Evolutionary conservation across 768 basidiomycete genomes (phyloP).

Genomic region (Gymnopilus dilepis): DNA sequence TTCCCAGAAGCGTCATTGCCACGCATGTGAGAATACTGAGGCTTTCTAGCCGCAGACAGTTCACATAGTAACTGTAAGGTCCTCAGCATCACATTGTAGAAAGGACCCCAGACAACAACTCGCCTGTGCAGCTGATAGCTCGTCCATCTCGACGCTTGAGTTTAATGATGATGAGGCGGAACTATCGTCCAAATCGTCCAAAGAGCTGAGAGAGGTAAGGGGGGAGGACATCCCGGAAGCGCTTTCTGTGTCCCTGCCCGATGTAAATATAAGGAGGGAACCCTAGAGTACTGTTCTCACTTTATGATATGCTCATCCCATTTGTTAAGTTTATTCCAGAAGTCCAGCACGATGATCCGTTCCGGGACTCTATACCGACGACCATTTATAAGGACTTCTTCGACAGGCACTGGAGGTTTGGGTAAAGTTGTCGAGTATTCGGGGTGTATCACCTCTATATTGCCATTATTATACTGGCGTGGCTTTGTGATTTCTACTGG

Average conservation of each 20-base stretch:
- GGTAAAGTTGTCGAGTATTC: slow-evolving; percentile 50
- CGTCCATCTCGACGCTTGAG: slow-evolving; percentile 46
- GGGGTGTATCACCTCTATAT: slow-evolving; percentile 83
- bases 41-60: slow-evolving; percentile 20
- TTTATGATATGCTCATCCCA: slow-evolving; percentile 41
- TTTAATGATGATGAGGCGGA: slow-evolving; percentile 29
- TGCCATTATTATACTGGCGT: slow-evolving; percentile 86
- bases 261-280: background rate
- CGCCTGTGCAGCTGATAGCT: slow-evolving; percentile 67
- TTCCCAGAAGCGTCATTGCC: slow-evolving; percentile 13
- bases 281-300: slow-evolving; percentile 39
- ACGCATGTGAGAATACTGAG: slow-evolving; percentile 17
- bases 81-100: background rate
- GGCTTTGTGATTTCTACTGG: slow-evolving; percentile 79
- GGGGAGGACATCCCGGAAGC: slow-evolving; percentile 70
- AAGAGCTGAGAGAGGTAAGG: slow-evolving; percentile 73
- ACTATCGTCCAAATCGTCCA: slow-evolving; percentile 63
- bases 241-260: slow-evolving; percentile 41
- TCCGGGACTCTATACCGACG: slow-evolving; percentile 94
- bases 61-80: slow-evolving; percentile 34
- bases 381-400: slow-evolving; percentile 87
- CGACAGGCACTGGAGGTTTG: slow-evolving; percentile 56
- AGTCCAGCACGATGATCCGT: slow-evolving; percentile 88
- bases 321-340: slow-evolving; percentile 84
- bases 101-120: background rate